A percentile compares a stretch with the other conserved stretches of the same genome.
Conservation (phyloP, 169 alveolate genomes). For the Cryptosporidium xiaoi region DNA sequence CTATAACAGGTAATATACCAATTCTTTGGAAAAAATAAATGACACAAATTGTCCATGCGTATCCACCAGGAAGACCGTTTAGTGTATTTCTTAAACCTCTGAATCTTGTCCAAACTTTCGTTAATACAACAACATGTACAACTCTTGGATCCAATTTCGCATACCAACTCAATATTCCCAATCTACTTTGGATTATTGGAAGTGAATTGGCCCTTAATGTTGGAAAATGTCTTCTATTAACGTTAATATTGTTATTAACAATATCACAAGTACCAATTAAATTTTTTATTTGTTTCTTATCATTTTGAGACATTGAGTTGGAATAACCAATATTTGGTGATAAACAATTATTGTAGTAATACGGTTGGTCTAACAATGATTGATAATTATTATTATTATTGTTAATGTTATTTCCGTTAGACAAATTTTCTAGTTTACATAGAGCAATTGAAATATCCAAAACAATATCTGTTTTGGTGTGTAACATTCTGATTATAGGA, state of each 20-base stretch:
- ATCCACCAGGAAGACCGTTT: constrained; percentile 73
- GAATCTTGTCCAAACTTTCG: constrained; percentile 70
- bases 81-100: constrained; percentile 68
- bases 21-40: constrained; percentile 68
- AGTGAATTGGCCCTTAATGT: constrained; percentile 31
- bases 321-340: background rate
- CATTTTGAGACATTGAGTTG: background rate
- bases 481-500: constrained; percentile 65
- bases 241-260: background rate
- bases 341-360: background rate
- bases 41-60: constrained; percentile 73
- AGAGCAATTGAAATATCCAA: constrained; percentile 57
- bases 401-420: background rate
- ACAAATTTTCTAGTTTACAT: constrained; percentile 3
- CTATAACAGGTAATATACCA: constrained; percentile 65
- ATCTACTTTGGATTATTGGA: constrained; percentile 58
- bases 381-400: background rate
- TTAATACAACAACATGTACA: constrained; percentile 63
- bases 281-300: background rate
- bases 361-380: no score
- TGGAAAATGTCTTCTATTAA: background rate
- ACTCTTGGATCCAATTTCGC: constrained; percentile 73
- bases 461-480: constrained; percentile 57
- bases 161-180: constrained; percentile 70
- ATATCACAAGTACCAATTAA: background rate